These are phyloP conservation scores for Clonostachys rosea DNA, from an alignment of 2,329 filamentous ascomycete species.

Conservation along the genomic window DNA sequence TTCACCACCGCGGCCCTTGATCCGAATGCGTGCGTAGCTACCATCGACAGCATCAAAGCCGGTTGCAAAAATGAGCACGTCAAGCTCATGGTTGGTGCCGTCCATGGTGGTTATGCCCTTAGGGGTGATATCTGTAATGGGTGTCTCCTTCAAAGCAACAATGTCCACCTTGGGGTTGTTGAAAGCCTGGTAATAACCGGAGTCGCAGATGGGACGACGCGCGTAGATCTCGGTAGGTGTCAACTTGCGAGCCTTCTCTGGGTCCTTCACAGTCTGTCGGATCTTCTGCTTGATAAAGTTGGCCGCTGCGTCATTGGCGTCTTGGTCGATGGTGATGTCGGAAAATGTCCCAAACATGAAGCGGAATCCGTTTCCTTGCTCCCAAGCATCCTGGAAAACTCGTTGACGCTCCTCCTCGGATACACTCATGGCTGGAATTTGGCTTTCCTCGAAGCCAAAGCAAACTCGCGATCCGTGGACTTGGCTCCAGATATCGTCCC, in stretches of 20 bases:
- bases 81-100: constrained; percentile 22
- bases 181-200: constrained; percentile 43
- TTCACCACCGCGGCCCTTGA: constrained; percentile 44
- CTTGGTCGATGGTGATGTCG: not conserved
- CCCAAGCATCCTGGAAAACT: not conserved
- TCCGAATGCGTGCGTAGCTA: constrained; percentile 13
- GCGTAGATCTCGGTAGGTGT: not conserved
- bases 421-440: not conserved
- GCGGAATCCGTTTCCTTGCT: not conserved
- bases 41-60: constrained; percentile 28
- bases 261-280: not conserved
- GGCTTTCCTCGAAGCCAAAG: not conserved
- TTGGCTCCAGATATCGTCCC: not conserved
- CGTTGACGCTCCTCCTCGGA: not conserved
- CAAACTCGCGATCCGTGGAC: not conserved
- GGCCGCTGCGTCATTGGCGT: not conserved
- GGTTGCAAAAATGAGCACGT: constrained; percentile 33
- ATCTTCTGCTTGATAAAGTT: not conserved
- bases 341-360: not conserved
- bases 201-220: constrained; percentile 18
- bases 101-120: constrained; percentile 25
- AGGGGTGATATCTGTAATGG: constrained; percentile 28
- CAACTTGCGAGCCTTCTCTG: not conserved
- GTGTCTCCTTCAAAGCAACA: constrained; percentile 34
- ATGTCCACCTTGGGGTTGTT: constrained; percentile 40